A percentile compares a stretch with the other conserved stretches of the same genome.
phyloP scores from a whole-genome alignment of 805 yeast species.

The Torulaspora microellipsoides region DNA sequence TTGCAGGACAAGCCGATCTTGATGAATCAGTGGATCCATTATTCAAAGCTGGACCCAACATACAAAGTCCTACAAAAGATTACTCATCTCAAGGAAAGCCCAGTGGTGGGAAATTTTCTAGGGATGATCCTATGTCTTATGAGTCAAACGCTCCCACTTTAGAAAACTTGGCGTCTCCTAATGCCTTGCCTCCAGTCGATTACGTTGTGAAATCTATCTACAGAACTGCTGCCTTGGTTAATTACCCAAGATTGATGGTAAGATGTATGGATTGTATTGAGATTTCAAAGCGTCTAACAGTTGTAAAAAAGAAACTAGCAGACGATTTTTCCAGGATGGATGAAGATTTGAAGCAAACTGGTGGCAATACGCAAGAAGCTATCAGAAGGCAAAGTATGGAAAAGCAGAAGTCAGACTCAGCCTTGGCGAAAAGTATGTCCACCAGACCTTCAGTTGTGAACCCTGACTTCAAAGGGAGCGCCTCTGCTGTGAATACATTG shows the following conservation, averaged over 20 bases:
- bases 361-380: constrained; percentile 5
- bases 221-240: constrained; percentile 56
- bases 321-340: constrained; percentile 13
- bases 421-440: constrained; percentile 9
- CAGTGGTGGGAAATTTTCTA: constrained; percentile 7
- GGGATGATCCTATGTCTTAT: constrained; percentile 7
- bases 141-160: constrained; percentile 41
- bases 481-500: constrained; percentile 4
- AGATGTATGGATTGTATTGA: constrained; percentile 33
- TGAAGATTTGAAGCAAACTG: constrained; percentile 6
- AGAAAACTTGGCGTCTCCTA: constrained; percentile 53
- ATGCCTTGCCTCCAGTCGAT: constrained; percentile 52
- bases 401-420: constrained; percentile 12
- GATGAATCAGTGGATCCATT: constrained; percentile 34
- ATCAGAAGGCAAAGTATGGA: constrained; percentile 5
- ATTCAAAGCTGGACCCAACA: constrained; percentile 10
- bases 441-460: constrained; percentile 1
- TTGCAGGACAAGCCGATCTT: constrained; percentile 20
- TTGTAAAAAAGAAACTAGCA: constrained; percentile 17
- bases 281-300: constrained; percentile 25
- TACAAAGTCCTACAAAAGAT: constrained; percentile 7
- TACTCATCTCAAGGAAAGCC: not conserved
- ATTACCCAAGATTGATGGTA: constrained; percentile 58
- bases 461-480: not conserved
- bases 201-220: constrained; percentile 53